Evolutionary conservation across 768 basidiomycete genomes (phyloP).

Genomic region (Trametes cingulata): DNA sequence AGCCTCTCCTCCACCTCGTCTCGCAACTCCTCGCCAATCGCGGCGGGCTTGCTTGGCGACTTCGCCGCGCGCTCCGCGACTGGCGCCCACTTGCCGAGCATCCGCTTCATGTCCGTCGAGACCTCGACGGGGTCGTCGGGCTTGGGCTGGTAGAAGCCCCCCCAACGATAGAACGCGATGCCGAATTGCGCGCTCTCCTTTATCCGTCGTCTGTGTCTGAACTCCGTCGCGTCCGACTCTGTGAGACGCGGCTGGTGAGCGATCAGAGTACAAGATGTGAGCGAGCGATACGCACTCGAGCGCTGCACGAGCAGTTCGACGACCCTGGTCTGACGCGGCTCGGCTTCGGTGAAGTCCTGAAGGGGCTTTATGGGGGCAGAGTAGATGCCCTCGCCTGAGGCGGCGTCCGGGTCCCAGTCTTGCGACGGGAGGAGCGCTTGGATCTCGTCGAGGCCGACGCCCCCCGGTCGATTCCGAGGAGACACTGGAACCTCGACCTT

Average conservation of each 20-base stretch:
- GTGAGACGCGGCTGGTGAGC: neutral
- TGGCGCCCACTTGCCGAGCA: neutral
- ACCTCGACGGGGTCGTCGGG: neutral
- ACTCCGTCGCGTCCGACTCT: neutral
- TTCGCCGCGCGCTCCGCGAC: no score
- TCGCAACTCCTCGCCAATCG: no score
- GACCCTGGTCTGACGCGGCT: neutral
- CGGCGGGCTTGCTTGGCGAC: neutral
- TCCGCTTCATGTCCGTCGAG: neutral
- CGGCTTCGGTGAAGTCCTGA: neutral
- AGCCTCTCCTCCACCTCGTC: no score
- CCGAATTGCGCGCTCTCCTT: neutral
- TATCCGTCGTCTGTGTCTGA: neutral
- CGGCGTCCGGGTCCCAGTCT: conserved; percentile 6
- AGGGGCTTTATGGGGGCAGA: neutral
- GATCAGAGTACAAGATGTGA: neutral
- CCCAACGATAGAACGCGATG: conserved; percentile 22
- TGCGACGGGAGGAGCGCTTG: conserved; percentile 29
- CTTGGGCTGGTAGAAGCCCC: conserved; percentile 19
- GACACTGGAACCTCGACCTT: conserved; percentile 32
- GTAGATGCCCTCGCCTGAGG: neutral
- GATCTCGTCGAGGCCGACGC: conserved; percentile 36
- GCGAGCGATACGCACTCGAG: conserved; percentile 8
- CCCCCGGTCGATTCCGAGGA: conserved; percentile 31
- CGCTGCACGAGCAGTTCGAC: conserved; percentile 22